Conservation (phyloP, 108 stramenopile genomes). For the Cyclostephanos tholiformis region DNA sequence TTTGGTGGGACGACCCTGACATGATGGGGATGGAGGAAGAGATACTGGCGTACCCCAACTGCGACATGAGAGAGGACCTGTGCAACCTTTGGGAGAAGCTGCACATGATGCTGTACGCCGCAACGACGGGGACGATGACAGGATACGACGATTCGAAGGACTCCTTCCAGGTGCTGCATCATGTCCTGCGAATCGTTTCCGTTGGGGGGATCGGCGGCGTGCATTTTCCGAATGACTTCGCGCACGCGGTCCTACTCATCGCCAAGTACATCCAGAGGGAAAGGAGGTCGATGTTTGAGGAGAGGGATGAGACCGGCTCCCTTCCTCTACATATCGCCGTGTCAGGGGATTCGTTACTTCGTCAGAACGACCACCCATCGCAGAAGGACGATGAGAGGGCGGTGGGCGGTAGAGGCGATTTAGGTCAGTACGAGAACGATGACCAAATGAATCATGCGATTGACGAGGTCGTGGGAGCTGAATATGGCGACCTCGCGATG, state of each 20-base stretch:
- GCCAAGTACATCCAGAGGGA: conserved; percentile 40
- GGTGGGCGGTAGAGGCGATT: conserved; percentile 3
- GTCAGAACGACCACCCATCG: conserved; percentile 7
- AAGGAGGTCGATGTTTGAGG: conserved; percentile 30
- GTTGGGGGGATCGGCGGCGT: conserved; percentile 31
- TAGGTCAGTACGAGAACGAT: conserved; percentile 1
- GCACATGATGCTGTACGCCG: conserved; percentile 49
- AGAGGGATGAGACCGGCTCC: conserved; percentile 45
- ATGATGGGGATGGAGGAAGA: conserved; percentile 42
- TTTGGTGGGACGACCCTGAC: conserved; percentile 53
- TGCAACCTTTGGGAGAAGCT: conserved; percentile 40
- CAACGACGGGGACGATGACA: conserved; percentile 21
- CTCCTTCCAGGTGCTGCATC: conserved; percentile 39
- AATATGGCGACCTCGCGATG: conserved; percentile 4
- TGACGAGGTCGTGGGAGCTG: conserved; percentile 10
- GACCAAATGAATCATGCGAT: conserved; percentile 8
- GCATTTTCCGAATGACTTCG: conserved; percentile 39
- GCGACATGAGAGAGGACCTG: conserved; percentile 41
- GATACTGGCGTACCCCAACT: conserved; percentile 41
- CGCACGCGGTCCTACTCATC: conserved; percentile 34
- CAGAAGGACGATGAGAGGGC: not conserved
- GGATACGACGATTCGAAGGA: conserved; percentile 34
- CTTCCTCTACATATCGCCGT: conserved; percentile 50
- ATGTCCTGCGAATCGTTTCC: conserved; percentile 24
- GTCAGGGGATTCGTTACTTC: conserved; percentile 25